Base-by-base conservation (phyloP, 257 asterid species). In the Gentiana macrophylla region DNA sequence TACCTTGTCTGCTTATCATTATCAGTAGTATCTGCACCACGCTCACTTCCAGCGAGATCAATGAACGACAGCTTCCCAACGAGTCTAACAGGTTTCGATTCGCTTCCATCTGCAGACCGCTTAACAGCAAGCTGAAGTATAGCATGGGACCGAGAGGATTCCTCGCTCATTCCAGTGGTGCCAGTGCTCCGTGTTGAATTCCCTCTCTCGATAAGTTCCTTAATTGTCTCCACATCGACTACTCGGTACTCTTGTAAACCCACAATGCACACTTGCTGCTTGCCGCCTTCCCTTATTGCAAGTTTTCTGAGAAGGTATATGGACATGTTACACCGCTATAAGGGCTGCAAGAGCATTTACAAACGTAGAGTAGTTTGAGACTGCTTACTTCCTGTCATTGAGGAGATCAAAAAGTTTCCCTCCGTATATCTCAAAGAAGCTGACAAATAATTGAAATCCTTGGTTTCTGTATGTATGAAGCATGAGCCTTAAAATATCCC, bases 31-130 rank as follows among this genome's bases (percentile, higher is more conserved):
- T 73, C 78, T 15, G 78, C 78, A 37, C 78, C 78, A 32, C 78
- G 78, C 56, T 73, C 78, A 62, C 78, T 73, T 53, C 78, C 78
- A 52, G 78, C 78, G 52, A 73, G 78, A 57, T 73, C 78, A 34
- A 73, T 73, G 52, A 73, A 73, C 15, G 78, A 73, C n/a, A 73
- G 68, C 65, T 73, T 73, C 38, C 78, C 78, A 53, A 73, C 66
- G 1, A 62, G 12, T 49, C 66, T 64, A 57, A 72, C 60, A 52
- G 78, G 78, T 53, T 73, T 73, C 54, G 72, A 68, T 46, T 73
- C 74, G 36, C 57, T 73, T 46, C 69, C 69, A 38, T 68, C 72
- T 12, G 46, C 54, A 12, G 56, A 36, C 65, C 66, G 61, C 58
- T 73, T 73, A 52, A 73, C 62, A 8, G 66, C 71, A 52, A 73